phyloP scores from a whole-genome alignment of 108 stramenopile genomes.

The Nitzschia sp. region DNA sequence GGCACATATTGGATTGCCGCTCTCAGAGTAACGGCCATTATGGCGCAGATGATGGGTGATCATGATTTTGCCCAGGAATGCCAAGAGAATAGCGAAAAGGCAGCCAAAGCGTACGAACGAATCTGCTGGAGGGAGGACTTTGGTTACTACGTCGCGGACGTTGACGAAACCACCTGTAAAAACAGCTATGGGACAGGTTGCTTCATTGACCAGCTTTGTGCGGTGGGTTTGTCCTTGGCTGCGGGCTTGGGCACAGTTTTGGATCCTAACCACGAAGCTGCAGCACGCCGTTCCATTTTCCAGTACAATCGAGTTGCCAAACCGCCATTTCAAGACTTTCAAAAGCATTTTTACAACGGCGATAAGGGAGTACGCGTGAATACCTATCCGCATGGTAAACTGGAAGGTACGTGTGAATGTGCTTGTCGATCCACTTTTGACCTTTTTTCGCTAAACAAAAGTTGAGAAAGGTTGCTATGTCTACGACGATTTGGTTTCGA shows the following conservation, averaged over 20 bases:
- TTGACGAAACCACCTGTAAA: constrained; percentile 13
- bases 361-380: constrained; percentile 15
- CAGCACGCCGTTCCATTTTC: constrained; percentile 12
- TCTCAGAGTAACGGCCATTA: not conserved
- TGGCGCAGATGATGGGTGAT: constrained; percentile 21
- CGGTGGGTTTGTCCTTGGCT: constrained; percentile 13
- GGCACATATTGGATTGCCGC: constrained; percentile 17
- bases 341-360: constrained; percentile 8
- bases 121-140: constrained; percentile 14
- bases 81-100: not conserved
- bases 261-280: constrained; percentile 8
- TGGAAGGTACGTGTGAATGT: constrained; percentile 56
- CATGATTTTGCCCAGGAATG: constrained; percentile 17
- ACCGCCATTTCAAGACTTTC: constrained; percentile 6
- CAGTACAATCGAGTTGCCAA: constrained; percentile 15
- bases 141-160: constrained; percentile 21
- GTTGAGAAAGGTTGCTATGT: constrained; percentile 22
- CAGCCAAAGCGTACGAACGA: constrained; percentile 4
- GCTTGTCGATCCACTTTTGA: constrained; percentile 53
- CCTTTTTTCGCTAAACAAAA: constrained; percentile 31
- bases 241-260: constrained; percentile 16
- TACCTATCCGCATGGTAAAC: constrained; percentile 20
- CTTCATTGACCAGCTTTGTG: constrained; percentile 22
- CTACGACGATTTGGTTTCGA: constrained; percentile 8
- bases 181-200: constrained; percentile 23